phyloP scores from a whole-genome alignment of 208 protist genomes.

The Trypanosoma cruzi region DNA sequence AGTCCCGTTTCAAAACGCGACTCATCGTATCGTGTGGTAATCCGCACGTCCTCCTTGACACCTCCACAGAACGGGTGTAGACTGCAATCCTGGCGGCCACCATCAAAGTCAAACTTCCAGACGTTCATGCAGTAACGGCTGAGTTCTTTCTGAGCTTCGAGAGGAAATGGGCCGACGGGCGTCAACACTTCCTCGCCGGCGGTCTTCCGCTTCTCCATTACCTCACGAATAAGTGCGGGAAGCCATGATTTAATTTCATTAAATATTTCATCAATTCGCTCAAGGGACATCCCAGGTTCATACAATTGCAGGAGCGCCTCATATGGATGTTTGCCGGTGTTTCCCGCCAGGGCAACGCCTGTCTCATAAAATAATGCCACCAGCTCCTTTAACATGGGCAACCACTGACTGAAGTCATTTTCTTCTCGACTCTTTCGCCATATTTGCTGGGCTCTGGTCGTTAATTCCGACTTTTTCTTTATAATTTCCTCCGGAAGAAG shows the following conservation, averaged over 20 bases:
- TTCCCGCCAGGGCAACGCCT: constrained; percentile 45
- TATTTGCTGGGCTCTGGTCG: constrained; percentile 48
- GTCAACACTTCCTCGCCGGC: constrained; percentile 25
- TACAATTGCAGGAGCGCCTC: constrained; percentile 82
- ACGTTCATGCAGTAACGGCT: constrained; percentile 53
- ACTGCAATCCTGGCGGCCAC: constrained; percentile 84
- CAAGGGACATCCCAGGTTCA: constrained; percentile 78
- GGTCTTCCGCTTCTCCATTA: constrained; percentile 60
- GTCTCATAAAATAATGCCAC: constrained; percentile 68
- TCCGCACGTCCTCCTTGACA: constrained; percentile 77
- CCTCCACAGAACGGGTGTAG: constrained; percentile 89
- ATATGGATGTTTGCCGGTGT: constrained; percentile 52
- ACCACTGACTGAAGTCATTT: constrained; percentile 74
- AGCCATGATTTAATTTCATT: constrained; percentile 78
- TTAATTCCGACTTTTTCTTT: constrained; percentile 49
- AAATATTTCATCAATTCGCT: constrained; percentile 70
- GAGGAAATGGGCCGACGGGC: constrained; percentile 49
- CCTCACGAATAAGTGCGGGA: constrained; percentile 62
- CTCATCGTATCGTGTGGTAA: constrained; percentile 87
- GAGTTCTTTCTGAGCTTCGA: constrained; percentile 60
- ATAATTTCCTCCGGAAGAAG: constrained; percentile 63
- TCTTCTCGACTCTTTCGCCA: constrained; percentile 70
- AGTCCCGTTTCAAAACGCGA: constrained; percentile 55
- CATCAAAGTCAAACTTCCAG: constrained; percentile 84
- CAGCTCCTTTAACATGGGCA: constrained; percentile 76